A percentile compares a stretch with the other conserved stretches of the same genome.
Conservation (phyloP, 140 eudicot species). For the Erigeron philadelphicus region DNA sequence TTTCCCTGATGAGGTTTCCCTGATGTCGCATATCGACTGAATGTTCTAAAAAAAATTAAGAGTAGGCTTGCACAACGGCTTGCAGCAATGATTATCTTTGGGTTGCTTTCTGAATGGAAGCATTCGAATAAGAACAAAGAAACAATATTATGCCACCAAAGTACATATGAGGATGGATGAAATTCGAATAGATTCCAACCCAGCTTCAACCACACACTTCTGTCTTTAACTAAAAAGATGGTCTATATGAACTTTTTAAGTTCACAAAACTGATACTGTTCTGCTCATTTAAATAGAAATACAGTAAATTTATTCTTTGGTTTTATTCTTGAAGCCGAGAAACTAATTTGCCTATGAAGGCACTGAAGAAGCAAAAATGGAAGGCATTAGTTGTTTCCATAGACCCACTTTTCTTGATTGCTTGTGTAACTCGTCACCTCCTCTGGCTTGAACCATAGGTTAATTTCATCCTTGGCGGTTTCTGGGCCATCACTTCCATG, state of each 20-base stretch:
- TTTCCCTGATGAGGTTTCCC: too few species aligned
- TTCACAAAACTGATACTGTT: constrained; percentile 28
- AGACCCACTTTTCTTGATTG: constrained; percentile 73
- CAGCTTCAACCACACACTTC: constrained; percentile 2
- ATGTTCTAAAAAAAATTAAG: too few species aligned
- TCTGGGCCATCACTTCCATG: constrained; percentile 87
- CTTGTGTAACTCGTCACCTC: constrained; percentile 58
- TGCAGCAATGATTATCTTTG: neutral
- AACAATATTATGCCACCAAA: neutral
- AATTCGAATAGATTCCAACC: neutral
- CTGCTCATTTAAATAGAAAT: constrained; percentile 17
- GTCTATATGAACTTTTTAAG: constrained; percentile 5
- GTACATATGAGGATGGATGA: neutral
- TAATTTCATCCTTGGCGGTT: constrained; percentile 79
- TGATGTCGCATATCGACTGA: too few species aligned
- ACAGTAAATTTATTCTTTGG: constrained; percentile 18
- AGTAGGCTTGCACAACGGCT: neutral
- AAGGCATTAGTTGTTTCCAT: constrained; percentile 47
- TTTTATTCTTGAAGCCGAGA: constrained; percentile 29
- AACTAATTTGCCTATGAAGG: constrained; percentile 25
- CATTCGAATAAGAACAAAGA: neutral
- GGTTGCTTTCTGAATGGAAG: neutral
- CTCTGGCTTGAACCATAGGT: constrained; percentile 73
- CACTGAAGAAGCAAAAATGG: constrained; percentile 13
- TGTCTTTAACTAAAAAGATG: constrained; percentile 9